A percentile compares a stretch with the other conserved stretches of the same genome.
These are phyloP conservation scores for Candida pini DNA, from an alignment of 805 yeast species.

Conservation along the genomic window DNA sequence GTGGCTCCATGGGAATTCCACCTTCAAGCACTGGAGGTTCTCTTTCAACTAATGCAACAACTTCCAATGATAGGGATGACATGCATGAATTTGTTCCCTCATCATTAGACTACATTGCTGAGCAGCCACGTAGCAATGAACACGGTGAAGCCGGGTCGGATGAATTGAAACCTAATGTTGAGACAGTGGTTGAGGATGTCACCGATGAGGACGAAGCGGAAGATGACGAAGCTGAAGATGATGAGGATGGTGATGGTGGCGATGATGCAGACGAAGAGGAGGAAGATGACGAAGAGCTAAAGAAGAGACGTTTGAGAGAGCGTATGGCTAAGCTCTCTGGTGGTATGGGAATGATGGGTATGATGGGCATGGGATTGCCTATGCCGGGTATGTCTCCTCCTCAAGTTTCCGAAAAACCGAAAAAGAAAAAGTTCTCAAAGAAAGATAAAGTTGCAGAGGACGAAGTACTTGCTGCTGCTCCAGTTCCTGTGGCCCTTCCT, in stretches of 20 bases:
- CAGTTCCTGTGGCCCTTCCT: constrained; percentile 32
- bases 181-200: constrained; percentile 18
- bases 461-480: constrained; percentile 27
- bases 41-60: too few relatives aligned
- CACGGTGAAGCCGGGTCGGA: background rate
- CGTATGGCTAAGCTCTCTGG: constrained; percentile 97
- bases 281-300: constrained; percentile 70
- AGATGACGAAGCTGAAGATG: constrained; percentile 29
- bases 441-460: constrained; percentile 12
- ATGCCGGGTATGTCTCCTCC: constrained; percentile 22
- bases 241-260: constrained; percentile 42
- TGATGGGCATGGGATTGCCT: constrained; percentile 50
- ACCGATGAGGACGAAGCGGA: constrained; percentile 26
- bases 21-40: too few relatives aligned
- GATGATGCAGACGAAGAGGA: constrained; percentile 51
- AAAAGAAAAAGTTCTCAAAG: constrained; percentile 21
- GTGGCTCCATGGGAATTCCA: too few relatives aligned
- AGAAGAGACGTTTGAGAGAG: constrained; percentile 73
- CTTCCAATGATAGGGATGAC: too few relatives aligned
- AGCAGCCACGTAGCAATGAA: too few relatives aligned
- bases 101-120: too few relatives aligned
- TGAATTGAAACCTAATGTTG: too few relatives aligned
- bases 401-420: constrained; percentile 13
- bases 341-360: constrained; percentile 73
- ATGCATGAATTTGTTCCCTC: too few relatives aligned